A percentile compares a stretch with the other conserved stretches of the same genome.
Evolutionary conservation across 352 stramenopile species (phyloP).

Genomic region (Sclerospora graminicola): DNA sequence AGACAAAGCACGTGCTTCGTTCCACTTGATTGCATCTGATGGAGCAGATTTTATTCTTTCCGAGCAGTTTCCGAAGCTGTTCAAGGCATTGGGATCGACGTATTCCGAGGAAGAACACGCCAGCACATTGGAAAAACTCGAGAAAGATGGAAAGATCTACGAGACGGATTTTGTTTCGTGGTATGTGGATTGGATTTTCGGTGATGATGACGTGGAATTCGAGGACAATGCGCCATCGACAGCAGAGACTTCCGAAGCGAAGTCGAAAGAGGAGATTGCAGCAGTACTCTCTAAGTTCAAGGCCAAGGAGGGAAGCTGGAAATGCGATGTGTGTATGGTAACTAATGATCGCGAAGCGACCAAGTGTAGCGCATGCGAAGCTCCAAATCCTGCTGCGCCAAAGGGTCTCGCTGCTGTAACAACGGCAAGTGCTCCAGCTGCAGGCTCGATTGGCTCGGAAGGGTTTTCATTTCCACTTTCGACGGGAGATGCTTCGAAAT

Average conservation of each 20-base stretch:
- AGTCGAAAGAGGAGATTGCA: slow-evolving; percentile 41
- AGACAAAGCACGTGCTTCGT: slow-evolving; percentile 31
- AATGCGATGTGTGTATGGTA: slow-evolving; percentile 42
- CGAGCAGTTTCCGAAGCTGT: slow-evolving; percentile 40
- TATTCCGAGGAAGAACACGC: slow-evolving; percentile 50
- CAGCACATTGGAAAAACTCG: slow-evolving; percentile 24
- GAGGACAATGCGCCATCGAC: slow-evolving; percentile 16
- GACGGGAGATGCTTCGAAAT: slow-evolving; percentile 3
- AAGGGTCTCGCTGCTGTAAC: slow-evolving; percentile 16
- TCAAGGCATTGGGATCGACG: slow-evolving; percentile 43
- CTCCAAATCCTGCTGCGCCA: slow-evolving; percentile 33
- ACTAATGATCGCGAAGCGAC: slow-evolving; percentile 25
- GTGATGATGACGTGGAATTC: slow-evolving; percentile 36
- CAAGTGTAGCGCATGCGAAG: slow-evolving; percentile 41
- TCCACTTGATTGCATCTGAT: slow-evolving; percentile 25
- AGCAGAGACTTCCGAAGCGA: slow-evolving; percentile 22
- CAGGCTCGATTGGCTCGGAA: slow-evolving; percentile 25
- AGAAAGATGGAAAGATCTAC: slow-evolving; percentile 38
- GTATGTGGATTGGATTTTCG: slow-evolving; percentile 61
- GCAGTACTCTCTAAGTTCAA: slow-evolving; percentile 39
- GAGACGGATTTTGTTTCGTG: slow-evolving; percentile 46
- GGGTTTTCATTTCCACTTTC: slow-evolving; percentile 31
- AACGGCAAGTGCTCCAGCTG: slow-evolving; percentile 8
- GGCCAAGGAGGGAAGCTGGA: slow-evolving; percentile 46
- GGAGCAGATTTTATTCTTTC: slow-evolving; percentile 21